Conservation (phyloP, 2,329 filamentous ascomycete genomes). For the Ophiosphaerella korrae region DNA sequence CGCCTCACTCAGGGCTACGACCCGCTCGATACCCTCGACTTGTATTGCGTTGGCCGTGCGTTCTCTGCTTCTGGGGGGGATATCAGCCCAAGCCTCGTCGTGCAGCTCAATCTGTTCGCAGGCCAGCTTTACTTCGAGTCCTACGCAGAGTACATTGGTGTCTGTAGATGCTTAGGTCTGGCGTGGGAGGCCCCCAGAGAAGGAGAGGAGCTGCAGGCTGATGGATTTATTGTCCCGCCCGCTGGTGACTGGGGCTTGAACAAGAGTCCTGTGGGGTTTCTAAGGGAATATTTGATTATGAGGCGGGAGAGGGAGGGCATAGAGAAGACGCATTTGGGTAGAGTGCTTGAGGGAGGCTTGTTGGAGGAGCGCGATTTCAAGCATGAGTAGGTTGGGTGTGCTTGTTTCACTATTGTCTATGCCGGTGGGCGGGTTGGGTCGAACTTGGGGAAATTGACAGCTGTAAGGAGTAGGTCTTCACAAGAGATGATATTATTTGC, state of each 20-base stretch:
- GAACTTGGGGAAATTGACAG: too few relatives aligned
- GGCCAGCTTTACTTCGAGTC: constrained; percentile 67
- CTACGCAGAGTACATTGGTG: constrained; percentile 58
- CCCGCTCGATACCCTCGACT: constrained; percentile 51
- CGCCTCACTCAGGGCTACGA: constrained; percentile 26
- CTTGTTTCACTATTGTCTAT: too few relatives aligned
- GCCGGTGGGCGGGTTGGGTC: too few relatives aligned
- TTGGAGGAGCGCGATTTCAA: constrained; percentile 21
- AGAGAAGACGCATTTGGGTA: constrained; percentile 45
- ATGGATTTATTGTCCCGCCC: constrained; percentile 39
- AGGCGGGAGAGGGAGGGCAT: constrained; percentile 40
- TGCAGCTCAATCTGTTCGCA: constrained; percentile 66
- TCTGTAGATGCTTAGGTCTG: constrained; percentile 59
- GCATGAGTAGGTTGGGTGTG: too few relatives aligned
- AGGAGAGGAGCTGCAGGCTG: constrained; percentile 20
- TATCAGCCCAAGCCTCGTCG: constrained; percentile 17
- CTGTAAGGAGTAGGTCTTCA: too few relatives aligned
- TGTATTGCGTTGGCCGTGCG: constrained; percentile 41
- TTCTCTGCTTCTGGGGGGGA: constrained; percentile 20
- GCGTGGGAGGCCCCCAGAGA: constrained; percentile 29
- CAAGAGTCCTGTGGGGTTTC: constrained; percentile 47
- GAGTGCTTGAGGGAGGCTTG: constrained; percentile 37
- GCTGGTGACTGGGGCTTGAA: constrained; percentile 35
- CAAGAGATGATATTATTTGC: too few relatives aligned
- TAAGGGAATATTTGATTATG: constrained; percentile 36